A percentile compares a stretch with the other conserved stretches of the same genome.
phyloP scores from a whole-genome alignment of 805 yeast species.

The Millerozyma miso region DNA sequence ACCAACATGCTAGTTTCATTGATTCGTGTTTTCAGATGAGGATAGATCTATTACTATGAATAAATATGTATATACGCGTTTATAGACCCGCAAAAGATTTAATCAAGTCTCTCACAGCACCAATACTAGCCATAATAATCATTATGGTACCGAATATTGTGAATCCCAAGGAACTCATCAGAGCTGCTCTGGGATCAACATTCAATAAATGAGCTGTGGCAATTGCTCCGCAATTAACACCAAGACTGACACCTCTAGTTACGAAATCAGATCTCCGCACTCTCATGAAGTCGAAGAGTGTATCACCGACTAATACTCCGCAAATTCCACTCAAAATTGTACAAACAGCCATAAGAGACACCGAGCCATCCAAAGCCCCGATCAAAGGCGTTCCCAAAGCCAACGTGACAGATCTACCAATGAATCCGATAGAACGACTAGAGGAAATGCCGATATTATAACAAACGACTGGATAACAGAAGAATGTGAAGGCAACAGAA shows the following conservation, averaged over 20 bases:
- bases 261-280: constrained; percentile 63
- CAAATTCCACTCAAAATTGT: constrained; percentile 73
- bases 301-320: constrained; percentile 66
- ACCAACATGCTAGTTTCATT: constrained; percentile 6
- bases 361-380: constrained; percentile 61
- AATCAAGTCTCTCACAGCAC: constrained; percentile 23
- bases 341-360: constrained; percentile 71
- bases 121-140: constrained; percentile 64
- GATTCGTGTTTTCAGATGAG: too few relatives aligned
- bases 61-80: background rate
- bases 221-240: constrained; percentile 78
- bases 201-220: constrained; percentile 72
- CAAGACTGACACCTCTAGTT: constrained; percentile 71
- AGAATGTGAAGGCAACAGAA: constrained; percentile 54
- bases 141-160: constrained; percentile 68
- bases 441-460: constrained; percentile 61
- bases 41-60: too few relatives aligned
- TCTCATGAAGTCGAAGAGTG: constrained; percentile 45
- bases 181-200: constrained; percentile 75
- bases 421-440: constrained; percentile 63
- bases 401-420: constrained; percentile 74
- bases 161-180: constrained; percentile 69
- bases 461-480: constrained; percentile 68
- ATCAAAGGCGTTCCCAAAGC: constrained; percentile 78
- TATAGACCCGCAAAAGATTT: constrained; percentile 16